phyloP scores from a whole-genome alignment of 306 rosid genomes.

The Glycine latifolia region DNA sequence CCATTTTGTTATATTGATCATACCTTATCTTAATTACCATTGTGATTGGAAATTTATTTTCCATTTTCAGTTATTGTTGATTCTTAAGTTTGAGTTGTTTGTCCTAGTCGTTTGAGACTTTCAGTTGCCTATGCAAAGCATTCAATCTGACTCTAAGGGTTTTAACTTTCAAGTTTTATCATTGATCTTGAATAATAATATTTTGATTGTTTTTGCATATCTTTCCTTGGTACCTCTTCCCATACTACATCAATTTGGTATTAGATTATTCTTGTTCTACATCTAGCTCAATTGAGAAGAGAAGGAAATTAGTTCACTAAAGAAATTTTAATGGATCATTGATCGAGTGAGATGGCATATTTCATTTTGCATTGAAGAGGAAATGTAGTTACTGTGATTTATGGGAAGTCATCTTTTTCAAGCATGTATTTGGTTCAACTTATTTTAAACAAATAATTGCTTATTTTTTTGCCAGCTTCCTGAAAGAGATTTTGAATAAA shows the following conservation, averaged over 20 bases:
- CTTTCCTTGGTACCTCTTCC: constrained; percentile 17
- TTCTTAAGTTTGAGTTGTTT: constrained; percentile 9
- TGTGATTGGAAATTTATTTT: not conserved
- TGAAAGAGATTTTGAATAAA: not conserved
- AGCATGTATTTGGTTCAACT: not conserved
- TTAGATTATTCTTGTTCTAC: constrained; percentile 1
- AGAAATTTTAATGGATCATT: not conserved
- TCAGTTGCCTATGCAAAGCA: constrained; percentile 2
- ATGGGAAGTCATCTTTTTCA: constrained; percentile 1
- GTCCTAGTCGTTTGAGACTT: constrained; percentile 20
- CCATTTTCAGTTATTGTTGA: constrained; percentile 14
- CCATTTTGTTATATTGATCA: not conserved
- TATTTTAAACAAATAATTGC: not conserved
- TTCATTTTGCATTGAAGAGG: constrained; percentile 1
- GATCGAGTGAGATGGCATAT: constrained; percentile 27
- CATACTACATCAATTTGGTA: not conserved
- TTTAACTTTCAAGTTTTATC: not conserved
- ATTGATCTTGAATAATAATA: not conserved
- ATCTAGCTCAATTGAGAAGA: not conserved
- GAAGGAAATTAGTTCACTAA: not conserved
- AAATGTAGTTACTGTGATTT: constrained; percentile 3
- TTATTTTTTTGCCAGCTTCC: not conserved
- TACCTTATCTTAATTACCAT: not conserved
- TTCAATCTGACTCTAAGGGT: not conserved
- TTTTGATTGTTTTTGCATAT: not conserved